Evolutionary conservation across 1,284 basidiomycete genomes (phyloP).

Genomic region (Rhodotorula sp.): DNA sequence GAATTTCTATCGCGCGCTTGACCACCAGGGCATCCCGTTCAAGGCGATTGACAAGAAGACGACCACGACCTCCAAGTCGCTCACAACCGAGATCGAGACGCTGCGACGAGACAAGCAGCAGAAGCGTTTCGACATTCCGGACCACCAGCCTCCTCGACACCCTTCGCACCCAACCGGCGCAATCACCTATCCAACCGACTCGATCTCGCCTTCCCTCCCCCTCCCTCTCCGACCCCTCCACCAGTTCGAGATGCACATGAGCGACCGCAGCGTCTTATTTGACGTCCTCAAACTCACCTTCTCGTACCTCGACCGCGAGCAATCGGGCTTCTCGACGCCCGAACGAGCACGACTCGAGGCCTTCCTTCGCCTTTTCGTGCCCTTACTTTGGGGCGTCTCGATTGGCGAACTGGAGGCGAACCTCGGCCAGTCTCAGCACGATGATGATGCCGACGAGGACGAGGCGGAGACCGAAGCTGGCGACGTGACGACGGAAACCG

Average conservation of each 20-base stretch:
- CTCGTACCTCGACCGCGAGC: constrained; percentile 82
- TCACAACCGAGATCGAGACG: constrained; percentile 82
- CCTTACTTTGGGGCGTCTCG: constrained; percentile 73
- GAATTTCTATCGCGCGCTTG: constrained; percentile 49
- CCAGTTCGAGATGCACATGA: constrained; percentile 79
- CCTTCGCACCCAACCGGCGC: constrained; percentile 5
- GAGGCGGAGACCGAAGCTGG: constrained; percentile 46
- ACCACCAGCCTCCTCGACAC: constrained; percentile 23
- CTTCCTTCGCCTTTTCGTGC: constrained; percentile 82
- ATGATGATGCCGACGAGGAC: constrained; percentile 60
- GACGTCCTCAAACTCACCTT: constrained; percentile 89
- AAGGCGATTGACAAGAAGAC: constrained; percentile 92
- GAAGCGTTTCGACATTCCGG: constrained; percentile 54
- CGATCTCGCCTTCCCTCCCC: constrained; percentile 15
- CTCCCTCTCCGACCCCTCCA: constrained; percentile 49
- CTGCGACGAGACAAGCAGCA: constrained; percentile 69
- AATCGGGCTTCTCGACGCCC: constrained; percentile 59
- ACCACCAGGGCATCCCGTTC: constrained; percentile 93
- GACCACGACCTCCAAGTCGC: constrained; percentile 71
- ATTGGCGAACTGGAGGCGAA: constrained; percentile 70
- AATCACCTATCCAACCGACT: constrained; percentile 12
- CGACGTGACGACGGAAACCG: constrained; percentile 47
- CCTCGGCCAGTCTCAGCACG: constrained; percentile 49
- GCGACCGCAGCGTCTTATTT: constrained; percentile 75
- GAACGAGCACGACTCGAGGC: constrained; percentile 82